Evolutionary conservation across 306 rosid genomes (phyloP).

Genomic region (Vigna trinervia): DNA sequence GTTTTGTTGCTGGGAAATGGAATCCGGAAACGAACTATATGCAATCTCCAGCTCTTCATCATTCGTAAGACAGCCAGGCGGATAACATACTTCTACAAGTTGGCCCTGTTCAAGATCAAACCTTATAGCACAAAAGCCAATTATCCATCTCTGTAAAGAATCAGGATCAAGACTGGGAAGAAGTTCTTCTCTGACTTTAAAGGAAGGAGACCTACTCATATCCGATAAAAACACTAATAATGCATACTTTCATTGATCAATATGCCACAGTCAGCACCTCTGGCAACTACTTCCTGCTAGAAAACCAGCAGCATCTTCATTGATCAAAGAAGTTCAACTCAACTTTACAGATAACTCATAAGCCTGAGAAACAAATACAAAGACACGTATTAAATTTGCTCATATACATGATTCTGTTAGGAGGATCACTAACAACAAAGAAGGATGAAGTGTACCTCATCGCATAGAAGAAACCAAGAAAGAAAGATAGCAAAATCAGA

Average conservation of each 20-base stretch:
- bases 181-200: slow-evolving; percentile 66
- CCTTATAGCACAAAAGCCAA: slow-evolving; percentile 76
- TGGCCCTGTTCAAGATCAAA: slow-evolving; percentile 90
- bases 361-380: slow-evolving; percentile 42
- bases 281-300: slow-evolving; percentile 45
- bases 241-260: slow-evolving; percentile 44
- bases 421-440: slow-evolving; percentile 4
- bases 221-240: slow-evolving; percentile 45
- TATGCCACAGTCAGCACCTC: slow-evolving; percentile 44
- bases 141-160: slow-evolving; percentile 70
- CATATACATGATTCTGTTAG: neutral
- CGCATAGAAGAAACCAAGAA: slow-evolving; percentile 1
- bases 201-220: slow-evolving; percentile 83
- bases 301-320: slow-evolving; percentile 46
- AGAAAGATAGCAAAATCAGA: slow-evolving; percentile 12
- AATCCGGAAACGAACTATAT: slow-evolving; percentile 80
- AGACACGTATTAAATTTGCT: slow-evolving; percentile 28
- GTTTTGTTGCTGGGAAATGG: slow-evolving; percentile 79
- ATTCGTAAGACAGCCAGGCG: slow-evolving; percentile 69
- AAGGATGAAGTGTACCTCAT: neutral
- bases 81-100: slow-evolving; percentile 81
- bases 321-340: slow-evolving; percentile 35
- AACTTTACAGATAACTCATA: slow-evolving; percentile 34
- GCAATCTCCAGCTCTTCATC: slow-evolving; percentile 85
- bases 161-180: slow-evolving; percentile 70